Percentiles rank a stretch among this genome's conserved stretches.
Evolutionary conservation across 139 green algal species (phyloP).

Genomic region (Chloropicon primus): DNA sequence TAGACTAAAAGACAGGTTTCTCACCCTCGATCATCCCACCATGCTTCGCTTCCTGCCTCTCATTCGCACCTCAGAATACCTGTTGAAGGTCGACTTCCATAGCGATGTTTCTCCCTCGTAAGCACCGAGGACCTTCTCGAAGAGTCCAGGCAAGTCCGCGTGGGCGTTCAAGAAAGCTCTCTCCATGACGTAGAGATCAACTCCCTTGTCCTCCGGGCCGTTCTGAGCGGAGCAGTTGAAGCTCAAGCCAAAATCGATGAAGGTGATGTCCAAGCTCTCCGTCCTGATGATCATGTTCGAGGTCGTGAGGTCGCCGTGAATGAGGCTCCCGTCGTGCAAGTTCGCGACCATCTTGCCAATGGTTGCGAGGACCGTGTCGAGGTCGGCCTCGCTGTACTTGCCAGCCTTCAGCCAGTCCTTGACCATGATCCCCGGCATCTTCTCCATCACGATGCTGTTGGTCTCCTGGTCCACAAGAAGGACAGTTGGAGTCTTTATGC

Average conservation of each 20-base stretch:
- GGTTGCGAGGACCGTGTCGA: conserved; percentile 23
- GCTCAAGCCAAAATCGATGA: conserved; percentile 83
- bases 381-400: conserved; percentile 7
- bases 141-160: conserved; percentile 29
- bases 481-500: conserved; percentile 45
- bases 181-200: conserved; percentile 86
- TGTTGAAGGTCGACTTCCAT: conserved; percentile 64
- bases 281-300: conserved; percentile 66
- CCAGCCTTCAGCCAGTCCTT: not conserved
- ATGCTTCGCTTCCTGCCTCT: conserved; percentile 64
- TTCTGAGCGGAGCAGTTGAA: conserved; percentile 50
- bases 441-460: not conserved
- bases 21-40: conserved; percentile 70
- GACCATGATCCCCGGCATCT: not conserved
- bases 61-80: conserved; percentile 61
- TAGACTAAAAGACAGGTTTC: too few relatives aligned
- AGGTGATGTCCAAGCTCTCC: conserved; percentile 2
- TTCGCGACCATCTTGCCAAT: conserved; percentile 52
- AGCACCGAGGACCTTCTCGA: conserved; percentile 42
- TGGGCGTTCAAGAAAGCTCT: conserved; percentile 61
- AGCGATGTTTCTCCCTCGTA: conserved; percentile 48
- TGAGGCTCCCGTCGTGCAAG: conserved; percentile 75
- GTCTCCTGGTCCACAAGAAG: conserved; percentile 18
- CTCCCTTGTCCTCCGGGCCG: conserved; percentile 54
- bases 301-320: conserved; percentile 85